A percentile compares a stretch with the other conserved stretches of the same genome.
Conservation (phyloP, 306 rosid species). For the Clitoria ternatea region DNA sequence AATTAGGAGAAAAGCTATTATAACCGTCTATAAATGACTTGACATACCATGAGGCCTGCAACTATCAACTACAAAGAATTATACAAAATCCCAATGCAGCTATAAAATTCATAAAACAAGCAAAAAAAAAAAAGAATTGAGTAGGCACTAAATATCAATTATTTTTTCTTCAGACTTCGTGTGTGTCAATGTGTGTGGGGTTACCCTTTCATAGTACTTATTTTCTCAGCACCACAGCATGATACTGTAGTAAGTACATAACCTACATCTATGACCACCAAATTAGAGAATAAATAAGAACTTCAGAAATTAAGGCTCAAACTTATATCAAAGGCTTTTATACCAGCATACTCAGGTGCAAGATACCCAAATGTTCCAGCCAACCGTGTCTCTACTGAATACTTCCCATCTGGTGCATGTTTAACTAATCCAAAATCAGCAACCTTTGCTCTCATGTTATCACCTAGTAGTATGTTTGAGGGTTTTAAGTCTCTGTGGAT, state of each 20-base stretch:
- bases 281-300: not conserved
- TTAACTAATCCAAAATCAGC: constrained; percentile 88
- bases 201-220: not conserved
- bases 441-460: constrained; percentile 93
- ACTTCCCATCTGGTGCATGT: constrained; percentile 78
- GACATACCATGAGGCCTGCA: not conserved
- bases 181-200: not conserved
- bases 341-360: constrained; percentile 98
- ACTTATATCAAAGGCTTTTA: constrained; percentile 13
- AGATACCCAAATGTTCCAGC: constrained; percentile 98
- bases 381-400: constrained; percentile 78
- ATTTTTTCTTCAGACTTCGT: not conserved
- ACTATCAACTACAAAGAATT: not conserved
- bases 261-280: not conserved
- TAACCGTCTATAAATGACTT: not conserved
- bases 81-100: not conserved
- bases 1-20: not conserved
- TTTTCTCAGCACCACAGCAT: not conserved
- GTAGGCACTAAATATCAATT: not conserved
- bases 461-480: constrained; percentile 77
- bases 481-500: constrained; percentile 93
- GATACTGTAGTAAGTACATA: constrained; percentile 2
- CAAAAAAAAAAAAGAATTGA: not conserved
- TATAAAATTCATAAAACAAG: not conserved
- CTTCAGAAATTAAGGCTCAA: not conserved